phyloP scores from a whole-genome alignment of 2,329 filamentous ascomycete species.

The Phaeosphaeria sp. region DNA sequence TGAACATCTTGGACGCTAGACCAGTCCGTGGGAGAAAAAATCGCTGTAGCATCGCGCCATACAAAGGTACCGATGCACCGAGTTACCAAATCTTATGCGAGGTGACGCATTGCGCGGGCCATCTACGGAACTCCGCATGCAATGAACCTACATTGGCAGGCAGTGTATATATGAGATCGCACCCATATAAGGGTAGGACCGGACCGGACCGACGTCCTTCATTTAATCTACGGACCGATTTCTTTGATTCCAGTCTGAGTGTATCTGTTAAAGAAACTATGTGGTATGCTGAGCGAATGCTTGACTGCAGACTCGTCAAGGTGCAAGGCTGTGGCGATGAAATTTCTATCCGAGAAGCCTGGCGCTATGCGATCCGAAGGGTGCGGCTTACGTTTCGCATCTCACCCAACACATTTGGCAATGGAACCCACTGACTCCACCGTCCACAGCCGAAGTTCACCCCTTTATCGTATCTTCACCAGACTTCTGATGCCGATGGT shows the following conservation, averaged over 20 bases:
- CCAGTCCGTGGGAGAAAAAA: not conserved
- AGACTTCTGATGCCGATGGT: not conserved
- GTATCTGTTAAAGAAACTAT: no score
- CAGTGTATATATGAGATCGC: not conserved
- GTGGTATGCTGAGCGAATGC: not conserved
- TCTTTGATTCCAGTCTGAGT: no score
- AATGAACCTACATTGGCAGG: not conserved
- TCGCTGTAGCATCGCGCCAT: not conserved
- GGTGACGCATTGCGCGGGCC: not conserved
- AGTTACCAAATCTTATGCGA: not conserved
- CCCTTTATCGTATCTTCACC: not conserved
- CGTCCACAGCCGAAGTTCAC: not conserved
- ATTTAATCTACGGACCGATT: no score
- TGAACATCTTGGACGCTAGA: not conserved
- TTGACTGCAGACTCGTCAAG: no score
- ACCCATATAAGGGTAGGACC: no score
- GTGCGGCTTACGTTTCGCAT: not conserved
- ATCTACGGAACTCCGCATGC: not conserved
- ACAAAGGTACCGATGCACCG: not conserved
- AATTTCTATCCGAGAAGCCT: not conserved
- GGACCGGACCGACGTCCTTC: not conserved
- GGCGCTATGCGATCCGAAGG: not conserved
- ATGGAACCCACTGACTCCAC: not conserved
- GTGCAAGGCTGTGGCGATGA: not conserved
- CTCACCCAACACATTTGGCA: not conserved